Evolutionary conservation across 140 eudicot species (phyloP).

Genomic region (Flaveria floridana): DNA sequence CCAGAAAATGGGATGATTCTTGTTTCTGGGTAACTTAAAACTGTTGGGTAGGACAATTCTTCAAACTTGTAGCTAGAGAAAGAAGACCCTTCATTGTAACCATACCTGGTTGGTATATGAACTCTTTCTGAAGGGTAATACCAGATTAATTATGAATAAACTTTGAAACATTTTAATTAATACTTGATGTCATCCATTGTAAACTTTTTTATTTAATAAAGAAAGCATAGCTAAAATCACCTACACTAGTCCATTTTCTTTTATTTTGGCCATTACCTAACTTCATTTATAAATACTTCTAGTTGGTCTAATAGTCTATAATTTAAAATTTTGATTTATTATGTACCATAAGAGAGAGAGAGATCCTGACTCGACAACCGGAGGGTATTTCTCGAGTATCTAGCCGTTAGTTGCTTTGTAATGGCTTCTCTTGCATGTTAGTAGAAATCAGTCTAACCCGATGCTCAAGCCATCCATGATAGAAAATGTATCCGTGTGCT

Average conservation of each 20-base stretch:
- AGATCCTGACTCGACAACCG: too few relatives aligned
- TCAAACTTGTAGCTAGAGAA: conserved; percentile 30
- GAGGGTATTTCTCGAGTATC: too few relatives aligned
- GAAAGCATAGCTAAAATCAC: not conserved
- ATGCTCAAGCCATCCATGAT: too few relatives aligned
- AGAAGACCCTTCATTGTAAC: conserved; percentile 27
- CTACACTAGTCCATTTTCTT: not conserved
- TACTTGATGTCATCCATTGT: not conserved
- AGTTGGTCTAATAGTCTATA: too few relatives aligned
- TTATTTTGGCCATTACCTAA: not conserved
- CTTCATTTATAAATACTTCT: too few relatives aligned
- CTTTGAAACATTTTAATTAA: conserved; percentile 4
- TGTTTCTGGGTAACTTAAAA: conserved; percentile 32
- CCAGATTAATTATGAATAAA: conserved; percentile 36
- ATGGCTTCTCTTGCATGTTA: too few relatives aligned
- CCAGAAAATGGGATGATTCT: conserved; percentile 31
- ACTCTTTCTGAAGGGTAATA: conserved; percentile 30
- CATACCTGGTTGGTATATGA: conserved; percentile 34
- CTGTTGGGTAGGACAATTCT: conserved; percentile 24
- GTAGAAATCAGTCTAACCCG: too few relatives aligned
- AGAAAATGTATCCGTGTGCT: too few relatives aligned
- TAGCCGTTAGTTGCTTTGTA: too few relatives aligned
- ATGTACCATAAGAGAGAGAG: too few relatives aligned
- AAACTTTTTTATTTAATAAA: too few relatives aligned
- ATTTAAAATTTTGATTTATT: too few relatives aligned